phyloP scores from a whole-genome alignment of 2,329 filamentous ascomycete species.

The Chalaropsis thielavioides region DNA sequence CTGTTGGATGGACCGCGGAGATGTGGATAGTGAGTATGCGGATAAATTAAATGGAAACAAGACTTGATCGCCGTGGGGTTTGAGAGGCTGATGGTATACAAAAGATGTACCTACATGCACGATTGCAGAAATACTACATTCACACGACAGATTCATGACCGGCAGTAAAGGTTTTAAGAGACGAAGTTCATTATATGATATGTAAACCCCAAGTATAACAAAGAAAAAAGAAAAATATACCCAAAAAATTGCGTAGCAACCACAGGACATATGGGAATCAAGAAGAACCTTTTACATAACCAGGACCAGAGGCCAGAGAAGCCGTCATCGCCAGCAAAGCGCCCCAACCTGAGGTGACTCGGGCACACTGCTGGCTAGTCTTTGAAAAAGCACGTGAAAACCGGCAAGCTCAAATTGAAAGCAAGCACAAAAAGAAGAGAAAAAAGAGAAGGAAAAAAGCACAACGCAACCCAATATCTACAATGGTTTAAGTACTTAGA shows the following conservation, averaged over 20 bases:
- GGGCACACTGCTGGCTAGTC: not conserved
- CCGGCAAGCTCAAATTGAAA: not conserved
- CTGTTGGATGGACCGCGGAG: no score
- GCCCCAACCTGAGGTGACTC: not conserved
- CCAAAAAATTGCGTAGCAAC: not conserved
- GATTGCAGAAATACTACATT: no score
- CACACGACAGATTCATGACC: no score
- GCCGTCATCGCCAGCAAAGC: not conserved
- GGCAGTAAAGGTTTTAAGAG: no score
- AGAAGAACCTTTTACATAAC: not conserved
- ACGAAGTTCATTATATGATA: not conserved
- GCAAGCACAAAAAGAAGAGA: not conserved
- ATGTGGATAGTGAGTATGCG: not conserved
- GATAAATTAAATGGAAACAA: no score
- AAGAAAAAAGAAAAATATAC: not conserved
- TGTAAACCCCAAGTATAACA: not conserved
- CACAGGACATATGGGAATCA: not conserved
- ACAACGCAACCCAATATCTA: slow-evolving; percentile 5
- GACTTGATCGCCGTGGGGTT: not conserved
- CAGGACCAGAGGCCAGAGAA: not conserved
- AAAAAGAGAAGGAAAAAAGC: not conserved
- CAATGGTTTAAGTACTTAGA: slow-evolving; percentile 10
- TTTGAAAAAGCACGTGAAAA: slow-evolving; percentile 1
- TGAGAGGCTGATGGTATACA: no score
- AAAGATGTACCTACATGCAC: no score